Evolutionary conservation across 2,329 filamentous ascomycete species (phyloP).

Genomic region (Neonectria neomacrospora): DNA sequence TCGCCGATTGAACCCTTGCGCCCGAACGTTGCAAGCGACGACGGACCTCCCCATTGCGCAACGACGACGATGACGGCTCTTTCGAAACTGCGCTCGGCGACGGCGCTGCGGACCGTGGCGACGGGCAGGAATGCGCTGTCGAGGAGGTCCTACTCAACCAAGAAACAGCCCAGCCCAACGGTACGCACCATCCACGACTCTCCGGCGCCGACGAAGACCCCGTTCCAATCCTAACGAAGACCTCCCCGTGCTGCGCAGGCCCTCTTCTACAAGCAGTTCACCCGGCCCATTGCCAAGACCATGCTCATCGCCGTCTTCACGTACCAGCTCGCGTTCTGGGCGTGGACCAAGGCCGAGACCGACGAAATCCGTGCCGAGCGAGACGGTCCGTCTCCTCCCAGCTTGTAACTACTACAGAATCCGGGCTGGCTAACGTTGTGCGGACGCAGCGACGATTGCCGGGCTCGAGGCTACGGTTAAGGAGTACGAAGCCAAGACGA

Average conservation of each 20-base stretch:
- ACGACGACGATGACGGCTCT: constrained; percentile 18
- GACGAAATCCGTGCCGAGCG: constrained; percentile 73
- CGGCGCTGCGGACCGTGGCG: constrained; percentile 5
- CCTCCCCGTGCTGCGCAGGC: constrained; percentile 54
- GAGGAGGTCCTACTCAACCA: constrained; percentile 43
- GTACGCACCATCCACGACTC: constrained; percentile 29
- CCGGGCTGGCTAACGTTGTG: constrained; percentile 10
- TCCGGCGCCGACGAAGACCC: not conserved
- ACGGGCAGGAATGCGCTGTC: not conserved
- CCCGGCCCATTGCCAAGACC: constrained; percentile 77
- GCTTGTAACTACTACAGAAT: not conserved
- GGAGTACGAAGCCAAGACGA: constrained; percentile 46
- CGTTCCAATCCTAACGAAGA: constrained; percentile 6
- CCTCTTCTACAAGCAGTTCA: constrained; percentile 80
- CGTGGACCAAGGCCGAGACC: constrained; percentile 78
- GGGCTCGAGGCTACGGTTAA: constrained; percentile 53
- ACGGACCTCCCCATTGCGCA: not conserved
- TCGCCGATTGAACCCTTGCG: not conserved
- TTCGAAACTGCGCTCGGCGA: constrained; percentile 29
- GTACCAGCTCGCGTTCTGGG: constrained; percentile 81
- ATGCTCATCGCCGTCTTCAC: constrained; percentile 80
- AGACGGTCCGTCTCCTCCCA: constrained; percentile 56
- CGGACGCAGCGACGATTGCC: constrained; percentile 47
- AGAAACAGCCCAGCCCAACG: constrained; percentile 42
- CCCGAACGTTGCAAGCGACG: not conserved